These are phyloP conservation scores for Tricholoma sp. DNA, from an alignment of 768 basidiomycete species.

Conservation along the genomic window DNA sequence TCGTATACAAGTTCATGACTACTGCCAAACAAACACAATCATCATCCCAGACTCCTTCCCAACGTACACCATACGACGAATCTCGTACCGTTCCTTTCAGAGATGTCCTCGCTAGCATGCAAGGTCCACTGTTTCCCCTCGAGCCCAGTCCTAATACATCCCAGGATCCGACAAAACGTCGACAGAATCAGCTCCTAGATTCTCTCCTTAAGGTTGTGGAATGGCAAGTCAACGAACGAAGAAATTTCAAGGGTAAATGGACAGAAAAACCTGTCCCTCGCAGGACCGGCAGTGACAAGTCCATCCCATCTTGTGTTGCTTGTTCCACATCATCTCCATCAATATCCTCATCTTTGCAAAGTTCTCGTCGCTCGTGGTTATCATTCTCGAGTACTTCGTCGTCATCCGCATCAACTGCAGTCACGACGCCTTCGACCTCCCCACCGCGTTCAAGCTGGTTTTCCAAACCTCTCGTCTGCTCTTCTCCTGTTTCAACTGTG, in stretches of 20 bases:
- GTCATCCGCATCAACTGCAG: conserved; percentile 28
- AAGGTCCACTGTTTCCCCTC: conserved; percentile 50
- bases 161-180: conserved; percentile 11
- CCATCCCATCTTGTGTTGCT: conserved; percentile 15
- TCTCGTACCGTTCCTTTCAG: conserved; percentile 45
- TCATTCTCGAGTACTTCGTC: conserved; percentile 21
- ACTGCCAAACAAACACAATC: neutral
- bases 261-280: conserved; percentile 6
- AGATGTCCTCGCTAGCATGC: conserved; percentile 53
- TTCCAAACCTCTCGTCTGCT: conserved; percentile 17
- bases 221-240: conserved; percentile 35
- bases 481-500: conserved; percentile 7
- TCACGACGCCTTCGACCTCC: conserved; percentile 29
- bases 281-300: conserved; percentile 8
- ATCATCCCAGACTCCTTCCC: conserved; percentile 3
- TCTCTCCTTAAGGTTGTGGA: conserved; percentile 39
- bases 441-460: conserved; percentile 21
- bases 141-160: conserved; percentile 20
- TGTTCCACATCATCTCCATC: conserved; percentile 23
- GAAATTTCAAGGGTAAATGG: conserved; percentile 28
- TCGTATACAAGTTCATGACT: conserved; percentile 26
- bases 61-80: conserved; percentile 27
- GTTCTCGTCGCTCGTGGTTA: conserved; percentile 20
- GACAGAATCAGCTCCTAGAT: conserved; percentile 35
- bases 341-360: conserved; percentile 18